Evolutionary conservation across 1,139 yeast genomes (phyloP), one percentile per base, ranked within the genome.

Genomic region (Sugiyamaella pinicola): DNA sequence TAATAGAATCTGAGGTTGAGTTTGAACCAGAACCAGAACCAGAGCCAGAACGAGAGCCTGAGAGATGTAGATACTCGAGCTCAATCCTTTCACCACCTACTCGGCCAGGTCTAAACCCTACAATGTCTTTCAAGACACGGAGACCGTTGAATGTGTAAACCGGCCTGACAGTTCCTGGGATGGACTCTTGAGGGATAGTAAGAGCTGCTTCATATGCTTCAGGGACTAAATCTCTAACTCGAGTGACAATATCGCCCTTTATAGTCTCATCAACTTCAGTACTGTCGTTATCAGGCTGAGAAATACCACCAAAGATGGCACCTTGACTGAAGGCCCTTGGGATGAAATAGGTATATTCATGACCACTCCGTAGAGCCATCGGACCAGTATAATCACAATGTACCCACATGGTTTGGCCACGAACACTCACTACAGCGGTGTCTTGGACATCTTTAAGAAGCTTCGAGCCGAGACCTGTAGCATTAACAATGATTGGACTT

Each of bases 61-160:
- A n/a, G n/a, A n/a, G n/a, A n/a, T n/a, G n/a, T n/a, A n/a, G n/a
- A 12, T 46, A 47, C 52, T 81, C 80, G n/a, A 68, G 56, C 33
- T 74, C 78, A 1, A 82, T 65, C 48, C 81, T 70, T 17, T 78
- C 69, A 0, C 93, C 93, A 1, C 82, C 83, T 7, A 69, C 63
- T 65, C 93, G 75, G 0, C 84, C 86, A 0, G 93, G 93, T 60
- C 93, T 75, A 62, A 85, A 82, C 0, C 90, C 95, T 26, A 86
- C 90, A 47, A 80, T 69, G 52, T 78, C 71, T 22, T 74, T 71
- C 15, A 85, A 73, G 9, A 58, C 42, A n/a, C 43, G 47, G 3
- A 57, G 33, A 3, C 56, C 58, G 18, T 51, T 47, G 44, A 53
- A 55, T 31, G 18, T 45, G 4, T 44, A 22, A 17, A 48, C 29